Base-by-base conservation (phyloP, 805 yeast genomes). In the Diddensiella transvaalensis region DNA sequence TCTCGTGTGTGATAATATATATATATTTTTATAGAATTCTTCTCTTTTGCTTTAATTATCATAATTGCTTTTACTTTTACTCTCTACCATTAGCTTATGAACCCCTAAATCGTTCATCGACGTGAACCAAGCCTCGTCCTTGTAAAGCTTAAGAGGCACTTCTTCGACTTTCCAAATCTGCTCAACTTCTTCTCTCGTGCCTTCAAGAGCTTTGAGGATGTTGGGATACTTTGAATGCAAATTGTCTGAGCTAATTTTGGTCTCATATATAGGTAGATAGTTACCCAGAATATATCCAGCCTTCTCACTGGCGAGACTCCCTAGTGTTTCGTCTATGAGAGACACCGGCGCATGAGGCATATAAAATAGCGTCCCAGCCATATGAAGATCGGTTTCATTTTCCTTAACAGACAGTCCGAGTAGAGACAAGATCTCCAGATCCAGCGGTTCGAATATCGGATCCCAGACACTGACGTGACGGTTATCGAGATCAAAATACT, bases 331-430 rank as follows among this genome's bases (percentile, higher is more conserved):
- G 15, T 59, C 58, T 3, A 61, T 57, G 2, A 69, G 54, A 1
- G 58, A 46, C 35, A 83, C 63, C 1, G 88, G 87, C 0, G 90
- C 91, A 66, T 86, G 95, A 0, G 95, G 95, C 41, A 86, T 70
- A 58, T 78, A 85, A 61, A 69, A 83, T 1, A 86, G 63, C 0
- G 73, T 67, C 0, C 52, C 38, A 6, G 46, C 44, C 15, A 15
- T 23, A 18, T 44, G 15, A 3, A 26, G 42, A 13, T 47, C 41
- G 15, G 47, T 56, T 19, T 60, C 52, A 3, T 53, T 57, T 24
- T 64, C 67, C 4, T 54, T 58, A 3, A 68, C 62, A 1, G 56
- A 38, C 10, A 61, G 47, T 1, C 65, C 66, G 33, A 59, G 48
- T 1, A 47, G 44, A 3, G 51, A 38, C 5, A 80, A 62, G 18